Evolutionary conservation across 176 grass and related monocot species (phyloP), one percentile per base, ranked within the genome.

Genomic region (Areca catechu): DNA sequence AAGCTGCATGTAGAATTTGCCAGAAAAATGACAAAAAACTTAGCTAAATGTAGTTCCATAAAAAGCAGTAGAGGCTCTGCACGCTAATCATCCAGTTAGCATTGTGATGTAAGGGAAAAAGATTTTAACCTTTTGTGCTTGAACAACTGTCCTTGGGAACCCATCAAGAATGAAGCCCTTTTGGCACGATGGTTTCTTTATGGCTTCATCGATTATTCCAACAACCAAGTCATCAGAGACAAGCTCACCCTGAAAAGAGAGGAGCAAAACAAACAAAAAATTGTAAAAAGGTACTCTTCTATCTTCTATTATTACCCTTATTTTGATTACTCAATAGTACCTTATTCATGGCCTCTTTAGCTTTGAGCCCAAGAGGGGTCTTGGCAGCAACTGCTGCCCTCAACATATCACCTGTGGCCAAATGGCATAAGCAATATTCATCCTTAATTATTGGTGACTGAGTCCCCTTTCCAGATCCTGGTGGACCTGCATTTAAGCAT

Each of bases 131-230:
- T 97, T 97, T 65, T 97, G 77, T 9, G 92, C 86, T 82, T 97
- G 92, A 43, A 72, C 70, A 66, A 91, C 86, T 69, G 86, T 97
- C 77, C 86, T 78, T 53, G 92, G 92, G 69, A 97, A 97, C 23
- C 92, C 86, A 52, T 97, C 92, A 72, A 97, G 92, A 73, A 97
- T 97, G 79, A 97, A 97, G 70, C 92, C 92, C 68, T 97, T 97
- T 29, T 91, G 83, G 73, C 92, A 97, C 62, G 92, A 97, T 56
- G 92, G 80, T 66, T 80, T 97, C 64, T 97, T 97, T 49, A 97
- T 91, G 14, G 92, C 92, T 86, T 97, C 92, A 57, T 97, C 86
- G 60, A 97, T 97, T 74, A 97, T 88, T 28, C 83, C 86, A 74
- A 97, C 86, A 75, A 97, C 92, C 70, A 97, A 86, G 62, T 82